Evolutionary conservation across 2,329 filamentous ascomycete genomes (phyloP).

Genomic region (Fusarium cicatricum): DNA sequence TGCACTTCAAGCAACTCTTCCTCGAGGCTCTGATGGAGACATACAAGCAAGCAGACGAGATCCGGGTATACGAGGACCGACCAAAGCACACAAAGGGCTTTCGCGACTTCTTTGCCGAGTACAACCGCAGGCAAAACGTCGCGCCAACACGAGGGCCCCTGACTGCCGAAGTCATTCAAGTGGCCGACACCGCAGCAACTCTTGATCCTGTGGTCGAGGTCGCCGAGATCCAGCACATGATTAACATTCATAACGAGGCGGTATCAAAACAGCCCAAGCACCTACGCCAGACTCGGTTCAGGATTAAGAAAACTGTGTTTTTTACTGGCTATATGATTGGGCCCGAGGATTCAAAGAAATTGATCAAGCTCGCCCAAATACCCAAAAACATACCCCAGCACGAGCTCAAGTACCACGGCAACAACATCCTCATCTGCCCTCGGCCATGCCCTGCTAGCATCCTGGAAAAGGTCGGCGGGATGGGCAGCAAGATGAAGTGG

Average conservation of each 20-base stretch:
- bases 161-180: constrained; percentile 82
- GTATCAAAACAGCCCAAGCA: constrained; percentile 46
- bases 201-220: constrained; percentile 83
- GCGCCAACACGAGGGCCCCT: constrained; percentile 70
- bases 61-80: constrained; percentile 77
- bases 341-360: constrained; percentile 72
- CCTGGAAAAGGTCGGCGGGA: constrained; percentile 84
- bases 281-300: constrained; percentile 57
- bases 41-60: constrained; percentile 82
- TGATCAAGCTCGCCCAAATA: constrained; percentile 74
- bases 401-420: constrained; percentile 83
- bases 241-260: constrained; percentile 83
- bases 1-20: constrained; percentile 91
- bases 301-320: constrained; percentile 86
- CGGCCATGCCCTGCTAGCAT: constrained; percentile 76
- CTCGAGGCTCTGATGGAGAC: constrained; percentile 84
- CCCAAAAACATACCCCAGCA: constrained; percentile 68
- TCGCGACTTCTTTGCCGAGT: constrained; percentile 80
- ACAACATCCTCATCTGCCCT: constrained; percentile 89
- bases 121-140: constrained; percentile 69
- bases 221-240: constrained; percentile 85
- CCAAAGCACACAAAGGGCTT: constrained; percentile 79
- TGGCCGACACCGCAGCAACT: constrained; percentile 76
- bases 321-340: constrained; percentile 92
- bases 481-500: constrained; percentile 86